Evolutionary conservation across 2,329 filamentous ascomycete genomes (phyloP).

Genomic region (Trichoderma citrinoviride): DNA sequence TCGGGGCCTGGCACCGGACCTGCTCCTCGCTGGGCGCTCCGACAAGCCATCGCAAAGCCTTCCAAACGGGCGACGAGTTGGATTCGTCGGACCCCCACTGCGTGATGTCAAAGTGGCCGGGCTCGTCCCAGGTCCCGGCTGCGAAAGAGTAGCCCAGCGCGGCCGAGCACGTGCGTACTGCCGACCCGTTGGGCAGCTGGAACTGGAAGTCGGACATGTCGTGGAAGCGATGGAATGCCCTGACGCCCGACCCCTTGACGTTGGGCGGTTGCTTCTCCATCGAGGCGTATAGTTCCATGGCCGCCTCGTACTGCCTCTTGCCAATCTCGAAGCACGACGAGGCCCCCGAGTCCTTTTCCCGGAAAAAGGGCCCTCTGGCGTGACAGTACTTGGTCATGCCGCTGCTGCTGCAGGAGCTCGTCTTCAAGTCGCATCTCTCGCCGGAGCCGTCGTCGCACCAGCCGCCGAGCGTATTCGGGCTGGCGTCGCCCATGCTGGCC

Average conservation of each 20-base stretch:
- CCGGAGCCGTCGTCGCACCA: constrained; percentile 83
- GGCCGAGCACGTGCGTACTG: constrained; percentile 74
- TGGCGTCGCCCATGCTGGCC: constrained; percentile 85
- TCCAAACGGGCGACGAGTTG: constrained; percentile 73
- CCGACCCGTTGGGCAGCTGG: constrained; percentile 66
- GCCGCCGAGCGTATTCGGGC: constrained; percentile 78
- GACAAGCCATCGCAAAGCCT: constrained; percentile 66
- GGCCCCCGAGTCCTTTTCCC: constrained; percentile 64
- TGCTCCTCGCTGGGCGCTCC: constrained; percentile 68
- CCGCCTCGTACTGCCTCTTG: constrained; percentile 61
- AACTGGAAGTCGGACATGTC: constrained; percentile 75
- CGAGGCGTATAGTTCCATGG: constrained; percentile 49
- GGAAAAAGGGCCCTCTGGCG: constrained; percentile 66
- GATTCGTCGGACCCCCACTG: constrained; percentile 73
- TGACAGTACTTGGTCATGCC: constrained; percentile 67
- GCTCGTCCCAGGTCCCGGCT: constrained; percentile 84
- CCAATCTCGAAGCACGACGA: constrained; percentile 78
- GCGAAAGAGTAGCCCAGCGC: constrained; percentile 88
- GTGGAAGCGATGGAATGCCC: constrained; percentile 76
- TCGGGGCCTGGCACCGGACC: constrained; percentile 71
- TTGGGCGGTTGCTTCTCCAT: constrained; percentile 47
- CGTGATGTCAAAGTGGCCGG: constrained; percentile 85
- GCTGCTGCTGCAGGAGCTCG: constrained; percentile 69
- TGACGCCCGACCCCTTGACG: constrained; percentile 63
- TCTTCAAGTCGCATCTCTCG: constrained; percentile 65